Base-by-base conservation (phyloP, 306 rosid genomes). In the Cucumis sativus region DNA sequence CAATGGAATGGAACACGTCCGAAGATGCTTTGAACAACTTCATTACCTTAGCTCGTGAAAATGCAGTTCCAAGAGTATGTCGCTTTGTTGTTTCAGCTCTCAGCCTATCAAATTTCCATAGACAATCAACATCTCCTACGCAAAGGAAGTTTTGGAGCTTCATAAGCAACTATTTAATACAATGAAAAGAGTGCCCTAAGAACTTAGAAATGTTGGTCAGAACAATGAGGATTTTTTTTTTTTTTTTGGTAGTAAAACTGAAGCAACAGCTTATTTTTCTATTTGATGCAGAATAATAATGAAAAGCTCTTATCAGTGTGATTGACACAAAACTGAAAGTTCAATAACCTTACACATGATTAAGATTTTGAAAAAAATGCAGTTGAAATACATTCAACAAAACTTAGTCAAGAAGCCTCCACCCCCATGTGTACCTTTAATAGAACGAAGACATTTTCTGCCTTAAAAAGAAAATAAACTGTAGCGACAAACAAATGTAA, bases 21-120 rank as follows among this genome's bases (percentile, higher is more conserved):
- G 12, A 2, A 65, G 30, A 65, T 37, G 49, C 54, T 14, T 16
- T 61, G 10, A 33, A 23, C 67, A 33, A 23, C 67, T 58, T 80
- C 21, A 56, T 71, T 75, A 93, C 98, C 98, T 93, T 93, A 60
- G 87, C 94, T 78, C 96, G 87, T 57, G 97, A 82, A 85, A 94
- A 81, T 51, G 94, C 97, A 82, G 81, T 89, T 74, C 79, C 70
- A 82, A 95, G 80, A 57, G 91, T 88, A 63, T 92, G 97, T 64
- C 68, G 85, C 87, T 92, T 92, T 87, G 61, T 80, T 41, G 91
- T 69, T 83, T 88, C 84, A 5, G 93, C 88, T 83, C 97, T 88
- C 80, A 92, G 77, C 81, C 87, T 88, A 86, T 95, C 92, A 78
- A 87, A 85, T 86, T 82, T 87, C 96, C 93, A 88, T 76, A 92